Conservation (phyloP, 805 yeast species). For the Zygosaccharomyces pseudorouxii region DNA sequence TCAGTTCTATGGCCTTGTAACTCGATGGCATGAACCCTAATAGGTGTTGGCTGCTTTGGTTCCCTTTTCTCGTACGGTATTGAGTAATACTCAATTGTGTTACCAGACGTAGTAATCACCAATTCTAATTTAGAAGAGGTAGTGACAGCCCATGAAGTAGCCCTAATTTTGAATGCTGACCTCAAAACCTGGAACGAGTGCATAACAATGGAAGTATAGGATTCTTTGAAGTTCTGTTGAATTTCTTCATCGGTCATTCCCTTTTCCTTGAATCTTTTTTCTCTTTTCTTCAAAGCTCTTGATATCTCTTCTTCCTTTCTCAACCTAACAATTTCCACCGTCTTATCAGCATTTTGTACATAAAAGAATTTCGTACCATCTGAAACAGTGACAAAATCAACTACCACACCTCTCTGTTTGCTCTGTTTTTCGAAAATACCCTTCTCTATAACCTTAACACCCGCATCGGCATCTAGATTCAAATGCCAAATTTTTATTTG, state of each 20-base stretch:
- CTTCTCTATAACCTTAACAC: constrained; percentile 47
- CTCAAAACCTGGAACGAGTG: constrained; percentile 68
- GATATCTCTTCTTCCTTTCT: constrained; percentile 72
- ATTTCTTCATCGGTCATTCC: constrained; percentile 61
- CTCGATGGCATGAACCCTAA: constrained; percentile 57
- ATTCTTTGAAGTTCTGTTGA: constrained; percentile 42
- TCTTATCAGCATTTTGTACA: constrained; percentile 74
- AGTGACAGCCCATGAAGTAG: constrained; percentile 58
- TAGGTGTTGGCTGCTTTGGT: constrained; percentile 37
- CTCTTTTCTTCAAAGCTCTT: constrained; percentile 72
- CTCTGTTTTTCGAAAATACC: constrained; percentile 75
- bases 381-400: constrained; percentile 42
- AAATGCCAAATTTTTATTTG: constrained; percentile 80
- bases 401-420: constrained; percentile 60
- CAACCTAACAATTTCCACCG: constrained; percentile 73
- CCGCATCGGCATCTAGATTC: constrained; percentile 51
- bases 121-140: constrained; percentile 51
- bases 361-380: constrained; percentile 44
- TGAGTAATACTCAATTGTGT: constrained; percentile 66
- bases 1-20: constrained; percentile 87
- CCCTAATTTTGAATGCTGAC: constrained; percentile 56
- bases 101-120: constrained; percentile 62
- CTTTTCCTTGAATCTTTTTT: constrained; percentile 70
- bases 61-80: constrained; percentile 58
- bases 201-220: constrained; percentile 52